A percentile compares a stretch with the other conserved stretches of the same genome.
Evolutionary conservation across 352 stramenopile species (phyloP).

Genomic region (Globisporangium megalacanthum): DNA sequence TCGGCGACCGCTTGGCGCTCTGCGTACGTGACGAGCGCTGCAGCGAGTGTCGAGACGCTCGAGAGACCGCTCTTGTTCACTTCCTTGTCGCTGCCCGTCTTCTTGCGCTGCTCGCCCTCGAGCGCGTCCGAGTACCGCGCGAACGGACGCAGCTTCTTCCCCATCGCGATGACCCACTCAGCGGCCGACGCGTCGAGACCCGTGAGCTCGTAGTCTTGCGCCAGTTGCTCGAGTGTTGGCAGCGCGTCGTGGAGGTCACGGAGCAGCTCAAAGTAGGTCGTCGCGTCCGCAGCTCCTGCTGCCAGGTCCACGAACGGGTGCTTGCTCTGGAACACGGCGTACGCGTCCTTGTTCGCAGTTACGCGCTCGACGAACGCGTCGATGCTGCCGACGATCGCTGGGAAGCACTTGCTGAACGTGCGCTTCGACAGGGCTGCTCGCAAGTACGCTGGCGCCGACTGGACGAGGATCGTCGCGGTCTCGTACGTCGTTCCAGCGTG

Average conservation of each 20-base stretch:
- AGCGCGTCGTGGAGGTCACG: constrained; percentile 42
- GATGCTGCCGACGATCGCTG: constrained; percentile 39
- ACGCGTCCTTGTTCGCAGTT: constrained; percentile 23
- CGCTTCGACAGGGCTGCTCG: constrained; percentile 46
- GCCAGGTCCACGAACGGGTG: constrained; percentile 41
- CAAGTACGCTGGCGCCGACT: constrained; percentile 51
- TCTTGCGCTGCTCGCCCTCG: constrained; percentile 66
- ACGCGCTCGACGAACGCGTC: constrained; percentile 52
- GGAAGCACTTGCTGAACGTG: constrained; percentile 46
- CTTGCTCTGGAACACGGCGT: constrained; percentile 39
- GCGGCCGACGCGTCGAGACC: constrained; percentile 28
- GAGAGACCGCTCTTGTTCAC: constrained; percentile 68
- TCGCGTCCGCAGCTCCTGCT: constrained; percentile 14
- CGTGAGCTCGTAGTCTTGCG: constrained; percentile 42
- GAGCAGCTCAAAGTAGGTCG: constrained; percentile 65
- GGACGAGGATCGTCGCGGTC: constrained; percentile 33
- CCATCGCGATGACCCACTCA: constrained; percentile 49
- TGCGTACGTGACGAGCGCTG: constrained; percentile 59
- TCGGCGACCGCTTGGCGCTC: constrained; percentile 48
- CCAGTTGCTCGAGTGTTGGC: constrained; percentile 43
- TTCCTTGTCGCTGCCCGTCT: constrained; percentile 73
- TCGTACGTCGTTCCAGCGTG: constrained; percentile 31
- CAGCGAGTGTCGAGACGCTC: constrained; percentile 68
- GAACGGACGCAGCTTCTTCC: constrained; percentile 78
- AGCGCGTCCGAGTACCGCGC: constrained; percentile 66